A percentile compares a stretch with the other conserved stretches of the same genome.
Evolutionary conservation across 257 asterid species (phyloP).

Genomic region (Nicotiana undulata): DNA sequence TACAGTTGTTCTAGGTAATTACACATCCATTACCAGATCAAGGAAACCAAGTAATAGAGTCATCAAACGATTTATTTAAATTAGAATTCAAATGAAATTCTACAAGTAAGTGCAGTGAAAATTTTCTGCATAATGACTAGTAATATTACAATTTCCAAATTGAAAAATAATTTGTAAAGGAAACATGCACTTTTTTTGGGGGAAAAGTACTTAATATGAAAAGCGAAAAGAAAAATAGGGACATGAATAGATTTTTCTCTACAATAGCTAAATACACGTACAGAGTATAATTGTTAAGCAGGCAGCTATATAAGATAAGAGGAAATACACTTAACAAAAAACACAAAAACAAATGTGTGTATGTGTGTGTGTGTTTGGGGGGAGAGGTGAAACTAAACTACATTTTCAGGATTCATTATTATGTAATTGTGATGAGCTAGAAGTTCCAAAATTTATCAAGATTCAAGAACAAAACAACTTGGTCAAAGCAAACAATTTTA

Average conservation of each 20-base stretch:
- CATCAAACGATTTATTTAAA: neutral
- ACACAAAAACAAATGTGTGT: neutral
- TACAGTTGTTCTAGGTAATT: neutral
- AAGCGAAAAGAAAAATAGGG: neutral
- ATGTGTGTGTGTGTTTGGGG: no score
- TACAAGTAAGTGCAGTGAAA: neutral
- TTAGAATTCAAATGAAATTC: no score
- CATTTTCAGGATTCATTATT: neutral
- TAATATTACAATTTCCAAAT: neutral
- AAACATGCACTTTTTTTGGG: neutral
- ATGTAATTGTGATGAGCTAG: neutral
- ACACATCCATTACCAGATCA: neutral
- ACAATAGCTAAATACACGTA: neutral
- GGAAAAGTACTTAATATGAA: neutral
- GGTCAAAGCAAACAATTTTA: neutral
- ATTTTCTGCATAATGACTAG: neutral
- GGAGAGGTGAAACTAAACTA: neutral
- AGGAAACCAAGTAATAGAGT: neutral
- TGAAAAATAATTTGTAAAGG: neutral
- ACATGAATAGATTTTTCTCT: neutral
- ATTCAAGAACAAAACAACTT: slow-evolving; percentile 4
- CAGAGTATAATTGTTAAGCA: neutral
- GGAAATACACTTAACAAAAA: neutral
- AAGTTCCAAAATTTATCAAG: neutral
- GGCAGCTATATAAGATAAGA: neutral